Evolutionary conservation across 352 stramenopile species (phyloP).

Genomic region (Phytophthora tentaculata): DNA sequence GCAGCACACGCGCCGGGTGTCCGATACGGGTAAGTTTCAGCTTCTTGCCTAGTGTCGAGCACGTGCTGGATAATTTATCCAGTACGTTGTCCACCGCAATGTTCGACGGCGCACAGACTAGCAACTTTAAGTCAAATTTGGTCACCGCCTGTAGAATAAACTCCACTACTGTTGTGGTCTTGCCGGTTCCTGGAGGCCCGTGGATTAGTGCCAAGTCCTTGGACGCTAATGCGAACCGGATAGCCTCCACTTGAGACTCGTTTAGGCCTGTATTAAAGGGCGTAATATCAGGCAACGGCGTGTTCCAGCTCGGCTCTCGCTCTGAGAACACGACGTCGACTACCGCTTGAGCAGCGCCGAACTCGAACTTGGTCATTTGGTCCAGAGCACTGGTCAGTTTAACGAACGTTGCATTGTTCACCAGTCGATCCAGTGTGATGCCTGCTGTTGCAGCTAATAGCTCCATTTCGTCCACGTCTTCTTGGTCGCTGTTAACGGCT

Average conservation of each 20-base stretch:
- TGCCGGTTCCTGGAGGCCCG: conserved; percentile 93
- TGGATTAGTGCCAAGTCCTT: conserved; percentile 93
- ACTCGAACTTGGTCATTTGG: conserved; percentile 67
- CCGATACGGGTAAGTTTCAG: conserved; percentile 84
- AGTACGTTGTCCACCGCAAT: conserved; percentile 99
- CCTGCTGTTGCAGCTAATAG: conserved; percentile 32
- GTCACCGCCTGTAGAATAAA: conserved; percentile 95
- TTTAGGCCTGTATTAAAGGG: conserved; percentile 71
- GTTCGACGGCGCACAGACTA: conserved; percentile 98
- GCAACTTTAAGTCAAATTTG: conserved; percentile 85
- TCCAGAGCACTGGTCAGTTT: conserved; percentile 76
- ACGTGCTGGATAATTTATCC: conserved; percentile 87
- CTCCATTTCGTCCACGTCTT: conserved; percentile 65
- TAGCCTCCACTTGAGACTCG: conserved; percentile 75
- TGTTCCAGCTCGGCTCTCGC: conserved; percentile 57
- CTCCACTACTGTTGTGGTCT: conserved; percentile 98
- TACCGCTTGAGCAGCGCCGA: conserved; percentile 59
- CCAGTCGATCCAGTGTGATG: conserved; percentile 79
- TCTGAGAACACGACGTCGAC: conserved; percentile 77
- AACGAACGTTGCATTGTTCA: conserved; percentile 87
- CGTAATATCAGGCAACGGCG: conserved; percentile 48
- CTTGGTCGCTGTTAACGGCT: conserved; percentile 51
- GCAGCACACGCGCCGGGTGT: conserved; percentile 94
- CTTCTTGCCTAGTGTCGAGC: conserved; percentile 37
- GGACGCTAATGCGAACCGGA: conserved; percentile 82